Conservation (phyloP, 2,329 filamentous ascomycete genomes). For the Ceratocystis papillata region DNA sequence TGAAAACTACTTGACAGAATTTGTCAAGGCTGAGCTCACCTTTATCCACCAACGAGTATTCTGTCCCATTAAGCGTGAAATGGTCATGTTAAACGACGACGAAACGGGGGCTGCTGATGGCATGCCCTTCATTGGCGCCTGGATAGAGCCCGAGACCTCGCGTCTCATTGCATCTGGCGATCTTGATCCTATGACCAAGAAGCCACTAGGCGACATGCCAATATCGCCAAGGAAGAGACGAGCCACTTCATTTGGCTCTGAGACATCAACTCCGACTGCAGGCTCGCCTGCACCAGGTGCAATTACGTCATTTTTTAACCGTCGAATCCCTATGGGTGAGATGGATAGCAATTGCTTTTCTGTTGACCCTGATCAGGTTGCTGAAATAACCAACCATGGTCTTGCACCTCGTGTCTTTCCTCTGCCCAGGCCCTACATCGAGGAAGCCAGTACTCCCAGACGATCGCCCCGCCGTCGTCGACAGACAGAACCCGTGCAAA, state of each 20-base stretch:
- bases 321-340: constrained; percentile 48
- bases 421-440: constrained; percentile 47
- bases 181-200: constrained; percentile 80
- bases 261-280: constrained; percentile 26
- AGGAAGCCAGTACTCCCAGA: constrained; percentile 29
- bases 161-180: constrained; percentile 68
- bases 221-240: constrained; percentile 30
- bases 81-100: constrained; percentile 65
- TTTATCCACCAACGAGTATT: constrained; percentile 94
- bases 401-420: constrained; percentile 47
- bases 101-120: constrained; percentile 53
- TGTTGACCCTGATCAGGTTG: constrained; percentile 40
- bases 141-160: constrained; percentile 59
- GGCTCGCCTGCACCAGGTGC: constrained; percentile 28
- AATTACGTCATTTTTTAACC: constrained; percentile 43
- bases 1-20: constrained; percentile 66
- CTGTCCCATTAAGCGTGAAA: constrained; percentile 57
- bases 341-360: constrained; percentile 53
- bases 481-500: constrained; percentile 43
- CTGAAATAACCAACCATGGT: constrained; percentile 41
- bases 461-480: constrained; percentile 37
- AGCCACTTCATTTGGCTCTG: constrained; percentile 17
- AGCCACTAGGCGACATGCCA: constrained; percentile 39
- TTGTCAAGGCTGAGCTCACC: constrained; percentile 78
- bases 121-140: constrained; percentile 70